Percentiles rank a stretch among this genome's conserved stretches.
Evolutionary conservation across 148 eudicot species (phyloP).

Genomic region (Arbutus unedo): DNA sequence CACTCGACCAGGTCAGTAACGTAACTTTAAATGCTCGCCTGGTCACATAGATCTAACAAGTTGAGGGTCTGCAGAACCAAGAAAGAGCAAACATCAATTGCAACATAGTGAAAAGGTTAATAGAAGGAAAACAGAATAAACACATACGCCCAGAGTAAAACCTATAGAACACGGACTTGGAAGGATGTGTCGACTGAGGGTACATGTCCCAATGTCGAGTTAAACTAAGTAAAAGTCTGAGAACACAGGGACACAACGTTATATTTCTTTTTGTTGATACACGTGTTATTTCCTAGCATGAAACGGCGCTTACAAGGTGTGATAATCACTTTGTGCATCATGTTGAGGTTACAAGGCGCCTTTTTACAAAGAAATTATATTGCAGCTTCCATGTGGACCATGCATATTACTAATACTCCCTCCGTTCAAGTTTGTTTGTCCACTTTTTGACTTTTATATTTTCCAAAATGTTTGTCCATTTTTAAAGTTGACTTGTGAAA

Average conservation of each 20-base stretch:
- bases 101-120: neutral
- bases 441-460: too few relatives aligned
- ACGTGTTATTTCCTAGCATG: neutral
- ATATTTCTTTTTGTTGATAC: neutral
- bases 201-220: neutral
- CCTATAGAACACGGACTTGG: neutral
- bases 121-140: neutral
- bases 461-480: too few relatives aligned
- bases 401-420: too few relatives aligned
- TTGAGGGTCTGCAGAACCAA: constrained; percentile 68
- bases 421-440: too few relatives aligned
- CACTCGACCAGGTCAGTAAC: constrained; percentile 2
- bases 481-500: too few relatives aligned
- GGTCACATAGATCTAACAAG: constrained; percentile 95
- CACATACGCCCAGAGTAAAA: neutral
- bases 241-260: neutral
- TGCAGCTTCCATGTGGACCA: too few relatives aligned
- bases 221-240: neutral
- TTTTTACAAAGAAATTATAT: too few relatives aligned
- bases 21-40: constrained; percentile 39
- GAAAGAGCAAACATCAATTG: constrained; percentile 4
- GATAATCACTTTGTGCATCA: neutral
- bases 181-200: neutral
- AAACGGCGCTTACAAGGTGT: neutral
- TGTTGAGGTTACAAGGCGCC: too few relatives aligned